Evolutionary conservation across 306 rosid species (phyloP).

Genomic region (Sindora glabra): DNA sequence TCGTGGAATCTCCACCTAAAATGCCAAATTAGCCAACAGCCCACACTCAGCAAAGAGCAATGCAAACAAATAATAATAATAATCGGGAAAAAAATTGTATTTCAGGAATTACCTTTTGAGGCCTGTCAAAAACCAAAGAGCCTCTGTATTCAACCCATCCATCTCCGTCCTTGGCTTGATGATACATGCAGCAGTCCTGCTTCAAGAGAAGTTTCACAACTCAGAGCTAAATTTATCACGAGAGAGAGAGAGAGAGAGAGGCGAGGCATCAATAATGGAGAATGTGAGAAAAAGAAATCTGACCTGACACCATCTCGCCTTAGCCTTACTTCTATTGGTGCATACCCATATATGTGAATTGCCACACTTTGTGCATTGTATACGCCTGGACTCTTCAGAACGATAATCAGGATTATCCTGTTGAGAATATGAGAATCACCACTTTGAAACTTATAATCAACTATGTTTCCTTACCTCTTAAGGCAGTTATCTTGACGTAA

Average conservation of each 20-base stretch:
- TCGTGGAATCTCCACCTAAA: conserved; percentile 86
- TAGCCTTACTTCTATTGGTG: conserved; percentile 78
- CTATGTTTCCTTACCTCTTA: no score
- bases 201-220: conserved; percentile 19
- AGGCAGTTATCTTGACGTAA: no score
- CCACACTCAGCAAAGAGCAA: conserved; percentile 17
- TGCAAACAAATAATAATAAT: not conserved
- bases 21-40: conserved; percentile 18
- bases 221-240: not conserved
- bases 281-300: conserved; percentile 4
- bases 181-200: conserved; percentile 96
- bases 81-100: not conserved
- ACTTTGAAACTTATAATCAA: no score
- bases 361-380: conserved; percentile 94
- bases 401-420: conserved; percentile 69
- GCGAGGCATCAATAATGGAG: not conserved
- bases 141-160: conserved; percentile 99
- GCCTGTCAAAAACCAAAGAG: conserved; percentile 67
- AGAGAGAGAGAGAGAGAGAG: not conserved
- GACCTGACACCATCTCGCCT: conserved; percentile 99
- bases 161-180: conserved; percentile 98
- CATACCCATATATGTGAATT: conserved; percentile 97
- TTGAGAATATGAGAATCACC: conserved; percentile 16
- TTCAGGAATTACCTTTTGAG: conserved; percentile 57
- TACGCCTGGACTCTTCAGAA: conserved; percentile 88